Percentiles rank a stretch among this genome's conserved stretches.
phyloP scores from a whole-genome alignment of 257 asterid species.

The Ballota nigra region DNA sequence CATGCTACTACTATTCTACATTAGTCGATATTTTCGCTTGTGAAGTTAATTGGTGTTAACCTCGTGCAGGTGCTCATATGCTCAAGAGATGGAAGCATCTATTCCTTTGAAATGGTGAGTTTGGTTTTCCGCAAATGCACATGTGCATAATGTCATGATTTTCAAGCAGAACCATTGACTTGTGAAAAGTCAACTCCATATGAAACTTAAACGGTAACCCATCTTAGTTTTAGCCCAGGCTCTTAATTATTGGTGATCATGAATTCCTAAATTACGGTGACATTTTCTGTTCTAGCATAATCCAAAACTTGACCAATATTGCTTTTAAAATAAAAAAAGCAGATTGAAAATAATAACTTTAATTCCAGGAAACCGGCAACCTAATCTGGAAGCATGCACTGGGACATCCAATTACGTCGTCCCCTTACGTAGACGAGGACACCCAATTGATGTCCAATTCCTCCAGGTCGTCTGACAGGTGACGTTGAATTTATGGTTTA shows the following conservation, averaged over 20 bases:
- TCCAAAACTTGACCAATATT: background rate
- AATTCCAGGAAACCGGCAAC: constrained; percentile 60
- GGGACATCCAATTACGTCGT: constrained; percentile 74
- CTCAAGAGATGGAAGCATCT: constrained; percentile 81
- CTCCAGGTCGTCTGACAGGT: constrained; percentile 51
- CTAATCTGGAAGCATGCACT: constrained; percentile 64
- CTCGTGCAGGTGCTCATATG: constrained; percentile 69
- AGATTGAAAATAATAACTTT: background rate
- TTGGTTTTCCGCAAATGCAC: background rate
- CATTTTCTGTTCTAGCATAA: background rate
- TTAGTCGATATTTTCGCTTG: constrained; percentile 7
- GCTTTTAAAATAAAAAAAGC: background rate
- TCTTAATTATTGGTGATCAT: background rate
- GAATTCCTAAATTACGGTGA: background rate
- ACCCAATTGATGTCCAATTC: constrained; percentile 35
- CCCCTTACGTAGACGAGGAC: constrained; percentile 75
- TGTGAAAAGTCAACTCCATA: background rate
- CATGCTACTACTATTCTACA: constrained; percentile 4
- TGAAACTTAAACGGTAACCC: background rate
- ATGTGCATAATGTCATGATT: background rate
- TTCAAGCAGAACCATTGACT: background rate
- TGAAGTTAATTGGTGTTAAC: background rate
- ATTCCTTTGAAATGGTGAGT: constrained; percentile 75
- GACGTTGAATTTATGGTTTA: background rate
- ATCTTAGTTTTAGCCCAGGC: background rate